Evolutionary conservation across 805 yeast genomes (phyloP).

Genomic region (Lipomyces kockii): DNA sequence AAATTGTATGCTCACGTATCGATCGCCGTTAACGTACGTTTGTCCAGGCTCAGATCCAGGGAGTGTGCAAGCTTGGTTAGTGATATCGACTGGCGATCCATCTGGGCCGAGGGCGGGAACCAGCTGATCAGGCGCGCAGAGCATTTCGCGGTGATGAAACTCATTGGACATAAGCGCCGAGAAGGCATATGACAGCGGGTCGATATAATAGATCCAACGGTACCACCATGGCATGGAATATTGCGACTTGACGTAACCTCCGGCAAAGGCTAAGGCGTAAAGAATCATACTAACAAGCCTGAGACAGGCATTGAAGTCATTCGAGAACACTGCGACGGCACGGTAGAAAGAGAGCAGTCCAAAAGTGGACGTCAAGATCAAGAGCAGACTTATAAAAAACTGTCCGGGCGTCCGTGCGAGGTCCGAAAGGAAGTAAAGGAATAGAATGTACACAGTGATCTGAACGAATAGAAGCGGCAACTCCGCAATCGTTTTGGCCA

Average conservation of each 20-base stretch:
- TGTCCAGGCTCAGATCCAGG: slow-evolving; percentile 64
- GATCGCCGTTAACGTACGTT: slow-evolving; percentile 60
- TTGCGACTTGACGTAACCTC: slow-evolving; percentile 58
- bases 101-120: slow-evolving; percentile 61
- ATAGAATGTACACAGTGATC: slow-evolving; percentile 54
- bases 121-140: slow-evolving; percentile 51
- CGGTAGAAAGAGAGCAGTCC: slow-evolving; percentile 59
- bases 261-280: slow-evolving; percentile 48
- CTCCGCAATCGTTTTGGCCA: slow-evolving; percentile 65
- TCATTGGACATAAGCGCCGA: slow-evolving; percentile 70
- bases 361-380: slow-evolving; percentile 52
- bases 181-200: slow-evolving; percentile 62
- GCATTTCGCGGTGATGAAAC: slow-evolving; percentile 60
- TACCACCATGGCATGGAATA: slow-evolving; percentile 71
- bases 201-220: slow-evolving; percentile 62
- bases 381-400: slow-evolving; percentile 55
- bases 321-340: slow-evolving; percentile 46
- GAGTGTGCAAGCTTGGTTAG: slow-evolving; percentile 60
- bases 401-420: slow-evolving; percentile 57
- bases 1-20: slow-evolving; percentile 55
- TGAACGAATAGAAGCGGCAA: slow-evolving; percentile 55
- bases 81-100: slow-evolving; percentile 53
- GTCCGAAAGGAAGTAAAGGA: slow-evolving; percentile 58
- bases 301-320: slow-evolving; percentile 48
- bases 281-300: slow-evolving; percentile 52